Percentiles rank a stretch among this genome's conserved stretches.
Evolutionary conservation across 805 yeast species (phyloP).

Genomic region (Suhomyces canberraensis): DNA sequence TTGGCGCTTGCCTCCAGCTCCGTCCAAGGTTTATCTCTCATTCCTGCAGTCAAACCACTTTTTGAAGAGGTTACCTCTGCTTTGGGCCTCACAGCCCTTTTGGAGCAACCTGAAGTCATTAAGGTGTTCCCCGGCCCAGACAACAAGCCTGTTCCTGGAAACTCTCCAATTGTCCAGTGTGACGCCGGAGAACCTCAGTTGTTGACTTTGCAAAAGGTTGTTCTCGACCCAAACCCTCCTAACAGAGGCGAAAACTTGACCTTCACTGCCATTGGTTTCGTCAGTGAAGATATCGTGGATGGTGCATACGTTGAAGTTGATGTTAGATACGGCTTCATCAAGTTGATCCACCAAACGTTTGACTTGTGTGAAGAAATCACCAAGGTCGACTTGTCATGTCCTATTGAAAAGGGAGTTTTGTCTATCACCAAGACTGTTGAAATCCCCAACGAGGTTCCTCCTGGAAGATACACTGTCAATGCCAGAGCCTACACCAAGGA

Average conservation of each 20-base stretch:
- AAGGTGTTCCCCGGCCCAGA: slow-evolving; percentile 29
- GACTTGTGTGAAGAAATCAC: slow-evolving; percentile 87
- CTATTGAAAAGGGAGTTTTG: slow-evolving; percentile 68
- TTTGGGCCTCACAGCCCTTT: slow-evolving; percentile 5
- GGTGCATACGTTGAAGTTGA: slow-evolving; percentile 96
- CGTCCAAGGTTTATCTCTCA: slow-evolving; percentile 20
- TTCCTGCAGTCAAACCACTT: slow-evolving; percentile 15
- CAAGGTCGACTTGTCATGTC: slow-evolving; percentile 84
- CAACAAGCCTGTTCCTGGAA: slow-evolving; percentile 82
- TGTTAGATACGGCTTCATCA: slow-evolving; percentile 89
- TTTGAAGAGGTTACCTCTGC: slow-evolving; percentile 12
- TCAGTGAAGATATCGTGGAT: slow-evolving; percentile 55
- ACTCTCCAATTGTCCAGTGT: slow-evolving; percentile 78
- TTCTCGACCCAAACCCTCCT: slow-evolving; percentile 84
- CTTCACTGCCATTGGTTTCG: slow-evolving; percentile 67
- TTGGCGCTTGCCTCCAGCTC: slow-evolving; percentile 11
- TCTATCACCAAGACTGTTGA: slow-evolving; percentile 68
- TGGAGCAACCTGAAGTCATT: slow-evolving; percentile 6
- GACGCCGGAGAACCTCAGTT: slow-evolving; percentile 64
- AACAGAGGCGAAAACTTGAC: slow-evolving; percentile 79
- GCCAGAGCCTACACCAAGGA: slow-evolving; percentile 89
- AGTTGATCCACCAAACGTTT: slow-evolving; percentile 81
- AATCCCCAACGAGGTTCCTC: slow-evolving; percentile 90
- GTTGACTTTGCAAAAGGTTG: slow-evolving; percentile 56
- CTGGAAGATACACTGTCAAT: slow-evolving; percentile 81